phyloP scores from a whole-genome alignment of 176 grass and related monocot species.

The Oryza punctata region DNA sequence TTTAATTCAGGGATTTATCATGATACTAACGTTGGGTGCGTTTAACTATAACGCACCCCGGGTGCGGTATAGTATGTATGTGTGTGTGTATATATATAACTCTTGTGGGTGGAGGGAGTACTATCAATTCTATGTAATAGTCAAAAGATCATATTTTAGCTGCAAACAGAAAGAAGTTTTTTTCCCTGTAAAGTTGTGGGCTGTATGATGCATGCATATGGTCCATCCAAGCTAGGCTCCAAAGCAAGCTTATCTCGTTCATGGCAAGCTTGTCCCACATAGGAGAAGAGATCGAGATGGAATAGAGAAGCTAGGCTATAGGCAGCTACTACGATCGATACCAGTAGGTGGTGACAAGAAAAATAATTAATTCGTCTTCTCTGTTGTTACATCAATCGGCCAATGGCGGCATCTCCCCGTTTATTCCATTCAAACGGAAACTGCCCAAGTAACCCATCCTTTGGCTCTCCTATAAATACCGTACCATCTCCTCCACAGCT shows the following conservation, averaged over 20 bases:
- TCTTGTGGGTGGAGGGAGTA: no score
- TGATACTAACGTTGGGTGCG: no score
- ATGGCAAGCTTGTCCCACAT: constrained; percentile 43
- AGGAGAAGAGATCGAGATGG: constrained; percentile 19
- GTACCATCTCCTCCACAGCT: constrained; percentile 35
- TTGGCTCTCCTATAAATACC: constrained; percentile 70
- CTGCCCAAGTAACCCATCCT: constrained; percentile 22
- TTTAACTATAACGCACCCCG: no score
- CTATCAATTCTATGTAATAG: not conserved
- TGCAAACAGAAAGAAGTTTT: constrained; percentile 1
- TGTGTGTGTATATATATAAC: no score
- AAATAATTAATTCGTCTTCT: constrained; percentile 22
- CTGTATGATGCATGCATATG: not conserved
- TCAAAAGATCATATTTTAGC: not conserved
- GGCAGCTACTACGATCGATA: constrained; percentile 15
- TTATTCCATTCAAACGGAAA: constrained; percentile 78
- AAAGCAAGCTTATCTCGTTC: constrained; percentile 38
- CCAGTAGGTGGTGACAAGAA: constrained; percentile 41
- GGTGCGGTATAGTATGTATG: no score
- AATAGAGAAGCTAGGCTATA: constrained; percentile 55
- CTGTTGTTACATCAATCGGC: constrained; percentile 41
- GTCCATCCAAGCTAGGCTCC: constrained; percentile 36
- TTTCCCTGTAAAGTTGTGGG: not conserved
- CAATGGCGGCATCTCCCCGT: constrained; percentile 59
- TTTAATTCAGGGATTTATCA: no score